phyloP scores from a whole-genome alignment of 2,329 filamentous ascomycete genomes.

The Gliomastix tumulicola region DNA sequence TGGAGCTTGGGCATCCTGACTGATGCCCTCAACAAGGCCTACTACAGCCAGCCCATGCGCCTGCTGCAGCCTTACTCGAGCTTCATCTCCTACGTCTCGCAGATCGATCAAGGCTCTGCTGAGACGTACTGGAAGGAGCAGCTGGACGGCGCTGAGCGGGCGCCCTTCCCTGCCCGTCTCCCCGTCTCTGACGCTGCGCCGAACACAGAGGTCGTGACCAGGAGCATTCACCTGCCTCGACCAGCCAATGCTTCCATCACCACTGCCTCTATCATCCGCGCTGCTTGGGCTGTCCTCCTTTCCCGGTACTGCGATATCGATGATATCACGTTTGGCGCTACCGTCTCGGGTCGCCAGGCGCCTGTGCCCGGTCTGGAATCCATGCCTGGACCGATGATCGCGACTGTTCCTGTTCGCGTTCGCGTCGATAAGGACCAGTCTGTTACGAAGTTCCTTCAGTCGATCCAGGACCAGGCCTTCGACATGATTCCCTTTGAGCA shows the following conservation, averaged over 20 bases:
- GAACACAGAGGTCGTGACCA: not conserved
- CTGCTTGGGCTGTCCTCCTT: conserved; percentile 1
- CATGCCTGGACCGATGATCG: conserved; percentile 13
- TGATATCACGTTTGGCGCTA: conserved; percentile 4
- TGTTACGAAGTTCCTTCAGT: conserved; percentile 5
- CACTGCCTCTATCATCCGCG: conserved; percentile 8
- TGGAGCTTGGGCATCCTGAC: conserved; percentile 8
- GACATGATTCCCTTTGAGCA: conserved; percentile 6
- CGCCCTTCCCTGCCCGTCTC: conserved; percentile 2
- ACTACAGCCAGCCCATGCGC: not conserved
- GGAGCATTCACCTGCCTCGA: not conserved
- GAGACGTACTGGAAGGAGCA: conserved; percentile 1
- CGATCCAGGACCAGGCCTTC: conserved; percentile 8
- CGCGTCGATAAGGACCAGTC: not conserved
- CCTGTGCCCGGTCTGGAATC: conserved; percentile 9
- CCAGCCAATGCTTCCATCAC: conserved; percentile 7
- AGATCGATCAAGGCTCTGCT: conserved; percentile 10
- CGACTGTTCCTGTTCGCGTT: conserved; percentile 11
- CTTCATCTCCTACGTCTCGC: conserved; percentile 32
- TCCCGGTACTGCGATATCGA: not conserved
- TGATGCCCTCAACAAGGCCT: conserved; percentile 2
- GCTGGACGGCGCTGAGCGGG: conserved; percentile 4
- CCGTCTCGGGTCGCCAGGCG: conserved; percentile 11
- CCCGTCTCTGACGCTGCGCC: not conserved
- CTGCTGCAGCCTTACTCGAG: conserved; percentile 21